A percentile compares a stretch with the other conserved stretches of the same genome.
Evolutionary conservation across 805 yeast species (phyloP).

Genomic region (Tetrapisispora arboricola): DNA sequence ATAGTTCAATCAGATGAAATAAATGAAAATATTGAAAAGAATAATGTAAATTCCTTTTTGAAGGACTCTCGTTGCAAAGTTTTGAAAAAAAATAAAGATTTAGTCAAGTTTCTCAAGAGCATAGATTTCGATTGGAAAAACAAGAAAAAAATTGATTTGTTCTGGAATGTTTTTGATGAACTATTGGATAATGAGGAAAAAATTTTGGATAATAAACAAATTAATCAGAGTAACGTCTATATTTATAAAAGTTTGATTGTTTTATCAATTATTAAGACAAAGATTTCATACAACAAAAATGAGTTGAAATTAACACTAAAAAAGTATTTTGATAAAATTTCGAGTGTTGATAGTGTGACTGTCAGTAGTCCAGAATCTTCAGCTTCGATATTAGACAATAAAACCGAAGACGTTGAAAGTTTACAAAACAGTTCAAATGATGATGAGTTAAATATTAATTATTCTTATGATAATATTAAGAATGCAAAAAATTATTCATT

Average conservation of each 20-base stretch:
- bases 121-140: slow-evolving; percentile 16
- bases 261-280: slow-evolving; percentile 17
- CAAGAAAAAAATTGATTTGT: slow-evolving; percentile 9
- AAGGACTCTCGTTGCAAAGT: slow-evolving; percentile 5
- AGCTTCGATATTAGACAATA: background rate
- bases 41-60: slow-evolving; percentile 2
- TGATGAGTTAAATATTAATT: slow-evolving; percentile 1
- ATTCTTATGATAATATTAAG: background rate
- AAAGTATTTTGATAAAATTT: slow-evolving; percentile 4
- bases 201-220: too few species aligned
- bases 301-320: slow-evolving; percentile 6
- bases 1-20: background rate
- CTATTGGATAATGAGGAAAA: background rate
- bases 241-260: slow-evolving; percentile 16
- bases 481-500: too few species aligned
- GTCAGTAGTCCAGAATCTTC: slow-evolving; percentile 3
- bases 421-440: background rate
- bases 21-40: background rate
- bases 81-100: slow-evolving; percentile 6
- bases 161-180: slow-evolving; percentile 9
- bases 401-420: background rate
- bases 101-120: slow-evolving; percentile 8
- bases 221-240: background rate
- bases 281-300: slow-evolving; percentile 13
- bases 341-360: background rate